These are phyloP conservation scores for Eutypa lata DNA, from an alignment of 2,329 filamentous ascomycete genomes.

Conservation along the genomic window DNA sequence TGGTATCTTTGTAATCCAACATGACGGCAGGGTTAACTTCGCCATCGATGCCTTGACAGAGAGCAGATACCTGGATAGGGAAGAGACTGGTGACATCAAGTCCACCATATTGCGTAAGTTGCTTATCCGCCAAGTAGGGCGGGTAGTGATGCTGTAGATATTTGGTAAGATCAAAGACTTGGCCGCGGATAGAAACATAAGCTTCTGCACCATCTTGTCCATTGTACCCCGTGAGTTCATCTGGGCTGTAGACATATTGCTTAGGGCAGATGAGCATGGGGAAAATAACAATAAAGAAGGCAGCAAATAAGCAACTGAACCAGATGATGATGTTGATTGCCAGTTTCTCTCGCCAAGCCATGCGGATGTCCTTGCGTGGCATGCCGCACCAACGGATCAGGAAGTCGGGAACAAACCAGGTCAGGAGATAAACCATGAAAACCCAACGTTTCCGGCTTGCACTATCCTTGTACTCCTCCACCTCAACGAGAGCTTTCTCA, in stretches of 20 bases:
- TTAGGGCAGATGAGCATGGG: constrained; percentile 86
- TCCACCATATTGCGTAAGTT: constrained; percentile 78
- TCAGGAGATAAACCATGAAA: constrained; percentile 76
- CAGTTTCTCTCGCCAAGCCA: constrained; percentile 95
- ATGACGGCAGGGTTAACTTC: constrained; percentile 67
- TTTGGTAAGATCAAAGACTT: constrained; percentile 77
- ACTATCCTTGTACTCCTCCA: constrained; percentile 78
- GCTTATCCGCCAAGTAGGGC: constrained; percentile 54
- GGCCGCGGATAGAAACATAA: constrained; percentile 80
- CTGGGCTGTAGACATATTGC: constrained; percentile 79
- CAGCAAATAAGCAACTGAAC: constrained; percentile 71
- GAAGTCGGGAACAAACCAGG: constrained; percentile 86
- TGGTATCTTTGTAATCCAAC: constrained; percentile 77
- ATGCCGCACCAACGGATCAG: constrained; percentile 72
- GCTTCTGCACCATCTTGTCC: constrained; percentile 64
- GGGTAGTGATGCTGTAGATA: constrained; percentile 81
- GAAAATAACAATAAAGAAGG: constrained; percentile 89
- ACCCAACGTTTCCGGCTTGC: constrained; percentile 88
- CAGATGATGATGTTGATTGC: constrained; percentile 98
- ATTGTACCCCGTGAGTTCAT: constrained; percentile 71
- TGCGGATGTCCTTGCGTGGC: constrained; percentile 85
- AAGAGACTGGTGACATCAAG: constrained; percentile 85
- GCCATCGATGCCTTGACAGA: constrained; percentile 77
- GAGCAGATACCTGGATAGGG: constrained; percentile 87
- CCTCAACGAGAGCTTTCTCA: constrained; percentile 83